Percentiles rank a stretch among this genome's conserved stretches.
These are phyloP conservation scores for Drechslerella dactyloides DNA, from an alignment of 2,329 filamentous ascomycete species.

Conservation along the genomic window DNA sequence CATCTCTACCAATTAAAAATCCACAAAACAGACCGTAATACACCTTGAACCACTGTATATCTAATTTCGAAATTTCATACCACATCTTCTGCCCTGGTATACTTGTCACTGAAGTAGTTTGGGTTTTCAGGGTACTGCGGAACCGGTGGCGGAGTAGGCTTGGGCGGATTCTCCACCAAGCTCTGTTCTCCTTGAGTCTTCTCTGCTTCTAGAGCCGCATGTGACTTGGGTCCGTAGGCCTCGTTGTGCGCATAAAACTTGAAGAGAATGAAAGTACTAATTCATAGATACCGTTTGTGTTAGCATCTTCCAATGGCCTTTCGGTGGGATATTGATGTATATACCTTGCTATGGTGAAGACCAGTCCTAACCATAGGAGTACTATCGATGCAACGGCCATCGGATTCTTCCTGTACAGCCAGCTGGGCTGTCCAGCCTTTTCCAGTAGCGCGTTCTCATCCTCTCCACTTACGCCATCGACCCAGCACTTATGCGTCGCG, in stretches of 20 bases:
- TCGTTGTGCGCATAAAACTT: conserved; percentile 57
- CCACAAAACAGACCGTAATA: background rate
- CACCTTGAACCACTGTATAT: background rate
- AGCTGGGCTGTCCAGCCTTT: conserved; percentile 57
- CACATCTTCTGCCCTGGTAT: conserved; percentile 22
- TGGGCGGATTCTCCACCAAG: conserved; percentile 25
- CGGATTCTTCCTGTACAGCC: conserved; percentile 62
- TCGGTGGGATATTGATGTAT: conserved; percentile 19
- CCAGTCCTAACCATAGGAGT: conserved; percentile 64
- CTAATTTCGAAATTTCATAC: conserved; percentile 3
- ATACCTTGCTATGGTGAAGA: conserved; percentile 62
- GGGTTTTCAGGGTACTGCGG: conserved; percentile 38
- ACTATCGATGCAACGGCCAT: conserved; percentile 63
- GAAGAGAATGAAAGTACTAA: conserved; percentile 57
- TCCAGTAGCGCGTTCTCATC: conserved; percentile 6
- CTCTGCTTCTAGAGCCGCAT: conserved; percentile 17
- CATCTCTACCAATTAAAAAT: background rate
- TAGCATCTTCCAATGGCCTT: conserved; percentile 9
- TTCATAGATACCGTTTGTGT: background rate
- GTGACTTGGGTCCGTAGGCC: conserved; percentile 54
- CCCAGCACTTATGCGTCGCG: conserved; percentile 60
- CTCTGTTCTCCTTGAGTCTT: conserved; percentile 48
- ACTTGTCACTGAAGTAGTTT: conserved; percentile 28
- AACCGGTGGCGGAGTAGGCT: conserved; percentile 41
- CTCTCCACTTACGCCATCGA: conserved; percentile 57